phyloP scores from a whole-genome alignment of 73 alveolate genomes.

The Durusdinium trenchii region DNA sequence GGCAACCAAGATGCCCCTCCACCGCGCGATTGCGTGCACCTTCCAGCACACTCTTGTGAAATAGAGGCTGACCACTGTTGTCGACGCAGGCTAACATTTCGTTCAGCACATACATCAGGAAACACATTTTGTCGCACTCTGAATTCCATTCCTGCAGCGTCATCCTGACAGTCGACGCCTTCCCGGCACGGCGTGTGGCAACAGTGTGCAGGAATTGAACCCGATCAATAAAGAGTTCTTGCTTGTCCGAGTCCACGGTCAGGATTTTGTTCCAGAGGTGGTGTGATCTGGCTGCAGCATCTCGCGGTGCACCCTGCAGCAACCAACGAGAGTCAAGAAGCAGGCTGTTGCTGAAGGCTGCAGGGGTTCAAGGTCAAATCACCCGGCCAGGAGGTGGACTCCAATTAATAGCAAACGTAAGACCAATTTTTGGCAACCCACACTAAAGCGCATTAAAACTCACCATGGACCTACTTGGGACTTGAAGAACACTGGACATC shows the following conservation, averaged over 20 bases:
- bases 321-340: too few relatives aligned
- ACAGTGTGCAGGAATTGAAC: background rate
- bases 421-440: background rate
- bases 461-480: too few relatives aligned
- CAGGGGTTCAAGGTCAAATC: background rate
- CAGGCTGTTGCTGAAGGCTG: background rate
- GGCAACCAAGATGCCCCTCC: background rate
- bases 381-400: too few relatives aligned
- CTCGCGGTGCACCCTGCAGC: background rate
- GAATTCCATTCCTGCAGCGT: background rate
- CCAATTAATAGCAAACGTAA: background rate
- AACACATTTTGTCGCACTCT: background rate
- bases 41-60: background rate
- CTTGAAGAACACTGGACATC: too few relatives aligned
- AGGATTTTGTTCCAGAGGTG: too few relatives aligned
- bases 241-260: background rate
- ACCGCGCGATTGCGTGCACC: background rate
- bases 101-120: background rate
- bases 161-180: background rate
- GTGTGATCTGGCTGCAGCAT: background rate
- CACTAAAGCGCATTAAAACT: background rate
- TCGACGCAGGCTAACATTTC: background rate
- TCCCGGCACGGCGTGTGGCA: background rate
- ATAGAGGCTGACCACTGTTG: background rate
- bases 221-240: background rate